Percentiles rank a stretch among this genome's conserved stretches.
Conservation (phyloP, 2,329 filamentous ascomycete genomes). For the Hymenoscyphus repandus region DNA sequence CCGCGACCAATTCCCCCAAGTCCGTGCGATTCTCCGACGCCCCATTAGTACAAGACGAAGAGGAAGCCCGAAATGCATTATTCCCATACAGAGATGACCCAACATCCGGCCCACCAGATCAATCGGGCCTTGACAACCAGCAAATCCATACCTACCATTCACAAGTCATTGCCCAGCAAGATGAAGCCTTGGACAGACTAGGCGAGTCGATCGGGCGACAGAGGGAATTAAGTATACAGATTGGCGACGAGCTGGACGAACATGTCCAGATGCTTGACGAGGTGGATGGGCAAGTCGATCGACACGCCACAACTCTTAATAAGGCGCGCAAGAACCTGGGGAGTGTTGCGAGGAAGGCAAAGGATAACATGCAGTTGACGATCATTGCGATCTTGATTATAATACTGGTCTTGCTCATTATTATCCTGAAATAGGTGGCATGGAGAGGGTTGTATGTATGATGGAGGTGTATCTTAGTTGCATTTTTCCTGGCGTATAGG, state of each 20-base stretch:
- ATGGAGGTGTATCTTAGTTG: neutral
- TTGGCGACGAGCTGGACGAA: slow-evolving; percentile 89
- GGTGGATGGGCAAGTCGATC: slow-evolving; percentile 74
- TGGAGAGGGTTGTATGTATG: neutral
- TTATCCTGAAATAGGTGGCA: slow-evolving; percentile 53
- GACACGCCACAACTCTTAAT: slow-evolving; percentile 72
- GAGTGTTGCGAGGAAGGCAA: slow-evolving; percentile 65
- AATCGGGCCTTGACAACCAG: slow-evolving; percentile 61
- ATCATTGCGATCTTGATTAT: slow-evolving; percentile 67
- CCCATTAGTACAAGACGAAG: slow-evolving; percentile 35
- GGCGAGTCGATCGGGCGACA: slow-evolving; percentile 85
- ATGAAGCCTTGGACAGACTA: slow-evolving; percentile 83
- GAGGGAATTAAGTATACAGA: slow-evolving; percentile 88
- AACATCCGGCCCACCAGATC: slow-evolving; percentile 26
- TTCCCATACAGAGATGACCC: slow-evolving; percentile 72
- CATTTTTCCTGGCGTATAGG: neutral
- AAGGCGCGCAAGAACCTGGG: slow-evolving; percentile 69
- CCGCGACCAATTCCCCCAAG: slow-evolving; percentile 45
- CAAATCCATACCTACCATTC: slow-evolving; percentile 84
- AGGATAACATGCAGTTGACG: slow-evolving; percentile 78
- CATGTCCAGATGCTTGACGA: slow-evolving; percentile 89
- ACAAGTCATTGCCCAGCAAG: slow-evolving; percentile 79
- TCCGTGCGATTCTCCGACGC: slow-evolving; percentile 83
- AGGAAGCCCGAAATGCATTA: slow-evolving; percentile 52
- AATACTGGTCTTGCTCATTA: slow-evolving; percentile 61